These are phyloP conservation scores for Rusavskia elegans DNA, from an alignment of 495 filamentous ascomycete genomes.

Conservation along the genomic window DNA sequence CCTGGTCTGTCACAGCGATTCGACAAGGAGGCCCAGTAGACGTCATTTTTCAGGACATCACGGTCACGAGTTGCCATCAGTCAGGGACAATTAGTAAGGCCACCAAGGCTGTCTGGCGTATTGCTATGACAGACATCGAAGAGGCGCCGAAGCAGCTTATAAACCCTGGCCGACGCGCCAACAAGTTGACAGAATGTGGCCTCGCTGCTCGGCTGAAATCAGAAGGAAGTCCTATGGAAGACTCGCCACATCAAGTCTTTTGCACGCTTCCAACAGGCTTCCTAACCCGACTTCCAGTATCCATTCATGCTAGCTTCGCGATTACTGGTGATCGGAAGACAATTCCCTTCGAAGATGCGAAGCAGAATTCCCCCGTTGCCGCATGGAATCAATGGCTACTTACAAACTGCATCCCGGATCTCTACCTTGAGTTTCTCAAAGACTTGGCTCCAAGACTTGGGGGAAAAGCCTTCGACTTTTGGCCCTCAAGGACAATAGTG, in stretches of 20 bases:
- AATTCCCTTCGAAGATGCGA: slow-evolving; percentile 14
- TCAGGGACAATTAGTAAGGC: slow-evolving; percentile 2
- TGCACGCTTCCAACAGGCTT: slow-evolving; percentile 19
- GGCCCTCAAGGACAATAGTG: slow-evolving; percentile 12
- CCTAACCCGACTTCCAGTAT: slow-evolving; percentile 17
- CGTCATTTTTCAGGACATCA: slow-evolving; percentile 6
- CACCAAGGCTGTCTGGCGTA: slow-evolving; percentile 10
- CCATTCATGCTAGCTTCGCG: slow-evolving; percentile 17
- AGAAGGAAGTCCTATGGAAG: slow-evolving; percentile 1
- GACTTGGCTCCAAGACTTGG: slow-evolving; percentile 12
- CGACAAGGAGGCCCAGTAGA: slow-evolving; percentile 2
- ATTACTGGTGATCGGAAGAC: slow-evolving; percentile 22
- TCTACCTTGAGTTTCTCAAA: slow-evolving; percentile 21
- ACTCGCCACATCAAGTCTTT: slow-evolving; percentile 13
- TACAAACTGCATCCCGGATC: slow-evolving; percentile 11
- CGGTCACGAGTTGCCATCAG: slow-evolving; percentile 2
- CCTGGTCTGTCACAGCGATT: slow-evolving; percentile 8
- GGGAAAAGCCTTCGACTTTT: slow-evolving; percentile 17
- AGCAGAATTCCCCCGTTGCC: slow-evolving; percentile 2
- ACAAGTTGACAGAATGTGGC: slow-evolving; percentile 21
- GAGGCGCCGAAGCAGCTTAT: slow-evolving; percentile 5
- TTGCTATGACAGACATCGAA: slow-evolving; percentile 13
- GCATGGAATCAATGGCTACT: slow-evolving; percentile 28
- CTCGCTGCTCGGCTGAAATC: slow-evolving; percentile 15
- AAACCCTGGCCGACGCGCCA: slow-evolving; percentile 8